Evolutionary conservation across 345 rosid species (phyloP), one percentile per base, ranked within the genome.

Genomic region (Brassica rapa): DNA sequence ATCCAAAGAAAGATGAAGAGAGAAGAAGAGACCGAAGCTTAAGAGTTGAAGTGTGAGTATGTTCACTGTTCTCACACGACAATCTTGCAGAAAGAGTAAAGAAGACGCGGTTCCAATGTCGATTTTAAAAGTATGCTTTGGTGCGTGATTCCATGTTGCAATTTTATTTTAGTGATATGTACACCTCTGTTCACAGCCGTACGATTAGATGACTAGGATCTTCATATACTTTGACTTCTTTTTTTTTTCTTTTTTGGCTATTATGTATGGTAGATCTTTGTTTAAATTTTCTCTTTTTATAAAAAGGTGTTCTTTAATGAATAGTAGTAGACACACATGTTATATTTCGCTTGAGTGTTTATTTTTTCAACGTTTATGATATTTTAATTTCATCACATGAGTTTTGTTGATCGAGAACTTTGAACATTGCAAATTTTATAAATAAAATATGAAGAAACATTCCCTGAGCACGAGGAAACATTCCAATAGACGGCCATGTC

Each of bases 71-170:
- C 62, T 71, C 59, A 66, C 77, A 79, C 73, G 73, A 67, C 30
- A 79, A 71, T 39, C 72, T 64, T 60, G 72, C 67, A 73, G 56
- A 49, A 30, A 24, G 77, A 59, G 68, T 63, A 63, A 73, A 62
- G 79, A 80, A 68, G 75, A 41, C 70, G 82, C 82, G 72, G 71
- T 29, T 60, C 30, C 9, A 66, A 30, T 65, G 12, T 56, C 59
- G 10, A 21, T 72, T 78, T 79, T 49, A 78, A 25, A n/a, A 3
- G 14, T 62, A 72, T 43, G 69, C 46, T 66, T 49, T 67, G 30
- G 74, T 67, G 12, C 33, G 12, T 78, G 53, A 43, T 72, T 66
- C 37, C 1, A 4, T 72, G 77, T 57, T 3, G 10, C 72, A 0
- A 2, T 39, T 29, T 10, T 67, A 66, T 59, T 24, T 1, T 66